These are phyloP conservation scores for Aureobasidium sp. DNA, from an alignment of 2,329 filamentous ascomycete genomes.

Conservation along the genomic window DNA sequence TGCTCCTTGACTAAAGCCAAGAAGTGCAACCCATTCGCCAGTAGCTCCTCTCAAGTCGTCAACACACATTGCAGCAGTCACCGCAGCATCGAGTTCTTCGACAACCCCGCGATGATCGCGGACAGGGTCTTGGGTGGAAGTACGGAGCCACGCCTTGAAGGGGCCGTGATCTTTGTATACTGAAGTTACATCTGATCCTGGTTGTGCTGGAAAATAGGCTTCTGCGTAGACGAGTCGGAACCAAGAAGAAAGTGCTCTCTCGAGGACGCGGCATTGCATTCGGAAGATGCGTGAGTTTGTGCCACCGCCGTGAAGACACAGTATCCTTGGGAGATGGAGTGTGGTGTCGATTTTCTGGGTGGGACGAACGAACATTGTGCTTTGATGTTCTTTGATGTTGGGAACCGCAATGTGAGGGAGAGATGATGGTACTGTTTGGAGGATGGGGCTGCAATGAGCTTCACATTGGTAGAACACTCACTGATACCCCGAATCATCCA, in stretches of 20 bases:
- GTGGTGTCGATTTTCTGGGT: not conserved
- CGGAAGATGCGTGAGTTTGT: conserved; percentile 31
- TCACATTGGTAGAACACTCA: no score
- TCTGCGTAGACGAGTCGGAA: conserved; percentile 18
- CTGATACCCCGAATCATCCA: no score
- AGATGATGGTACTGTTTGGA: no score
- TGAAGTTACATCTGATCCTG: not conserved
- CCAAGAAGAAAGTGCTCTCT: conserved; percentile 23
- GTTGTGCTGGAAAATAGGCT: not conserved
- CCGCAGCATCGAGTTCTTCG: not conserved
- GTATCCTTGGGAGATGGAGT: conserved; percentile 18
- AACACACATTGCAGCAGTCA: not conserved
- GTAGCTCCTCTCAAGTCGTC: conserved; percentile 44
- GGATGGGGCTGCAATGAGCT: no score
- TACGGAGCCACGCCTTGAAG: not conserved
- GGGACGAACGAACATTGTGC: no score
- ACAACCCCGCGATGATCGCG: not conserved
- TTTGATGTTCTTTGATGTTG: no score
- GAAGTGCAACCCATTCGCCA: conserved; percentile 50
- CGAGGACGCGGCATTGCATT: conserved; percentile 29
- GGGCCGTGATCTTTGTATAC: not conserved
- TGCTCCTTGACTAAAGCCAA: conserved; percentile 61
- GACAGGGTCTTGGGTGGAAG: no score
- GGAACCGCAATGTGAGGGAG: no score
- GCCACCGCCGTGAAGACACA: conserved; percentile 35